Conservation (phyloP, 345 rosid genomes). For the Sonneratia caseolaris region DNA sequence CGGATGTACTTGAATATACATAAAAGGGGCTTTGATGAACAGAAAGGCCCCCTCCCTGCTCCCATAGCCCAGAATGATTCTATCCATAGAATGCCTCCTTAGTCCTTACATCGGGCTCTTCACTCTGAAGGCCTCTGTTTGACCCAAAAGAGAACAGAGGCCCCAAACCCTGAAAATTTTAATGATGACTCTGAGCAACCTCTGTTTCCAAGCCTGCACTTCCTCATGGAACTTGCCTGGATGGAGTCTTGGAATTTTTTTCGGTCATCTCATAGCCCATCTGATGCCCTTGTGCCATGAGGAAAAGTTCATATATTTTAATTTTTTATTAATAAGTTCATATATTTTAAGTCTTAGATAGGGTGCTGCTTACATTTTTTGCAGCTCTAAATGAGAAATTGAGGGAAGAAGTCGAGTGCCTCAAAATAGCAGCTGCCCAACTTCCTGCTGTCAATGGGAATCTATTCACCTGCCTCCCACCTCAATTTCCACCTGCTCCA, state of each 20-base stretch:
- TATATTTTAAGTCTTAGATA: no score
- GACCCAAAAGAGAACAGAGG: neutral
- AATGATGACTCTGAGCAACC: no score
- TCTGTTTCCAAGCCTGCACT: no score
- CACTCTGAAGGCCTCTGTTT: neutral
- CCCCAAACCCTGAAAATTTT: no score
- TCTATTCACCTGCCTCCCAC: constrained; percentile 34
- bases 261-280: no score
- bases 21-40: neutral
- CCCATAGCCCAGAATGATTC: neutral
- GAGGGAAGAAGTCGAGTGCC: constrained; percentile 84
- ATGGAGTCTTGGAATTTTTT: no score
- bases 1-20: neutral
- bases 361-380: neutral
- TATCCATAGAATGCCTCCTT: neutral
- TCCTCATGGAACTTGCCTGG: no score
- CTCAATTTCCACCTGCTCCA: constrained; percentile 34
- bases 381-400: constrained; percentile 78
- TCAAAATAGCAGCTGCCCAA: constrained; percentile 69
- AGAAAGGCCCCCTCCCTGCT: neutral
- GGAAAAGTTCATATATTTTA: no score
- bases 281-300: no score
- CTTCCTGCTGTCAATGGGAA: constrained; percentile 48
- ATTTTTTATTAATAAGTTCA: no score
- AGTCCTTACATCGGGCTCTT: neutral